phyloP scores from a whole-genome alignment of 345 rosid genomes.

The Fremontodendron californicum region DNA sequence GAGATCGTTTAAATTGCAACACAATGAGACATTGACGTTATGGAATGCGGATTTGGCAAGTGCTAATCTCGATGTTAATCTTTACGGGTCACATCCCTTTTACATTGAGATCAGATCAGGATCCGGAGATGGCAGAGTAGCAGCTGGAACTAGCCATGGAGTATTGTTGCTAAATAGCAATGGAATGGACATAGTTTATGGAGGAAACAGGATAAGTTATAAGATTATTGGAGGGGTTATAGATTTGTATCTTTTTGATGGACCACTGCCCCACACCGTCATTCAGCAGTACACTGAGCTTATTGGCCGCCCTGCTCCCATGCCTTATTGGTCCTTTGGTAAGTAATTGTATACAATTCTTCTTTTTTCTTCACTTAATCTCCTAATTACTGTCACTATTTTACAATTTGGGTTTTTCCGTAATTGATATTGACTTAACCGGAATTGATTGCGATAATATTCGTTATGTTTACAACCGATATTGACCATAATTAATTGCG shows the following conservation, averaged over 20 bases:
- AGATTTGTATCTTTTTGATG: conserved; percentile 58
- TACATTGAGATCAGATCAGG: conserved; percentile 57
- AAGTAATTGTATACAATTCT: background rate
- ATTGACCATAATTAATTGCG: too few species aligned
- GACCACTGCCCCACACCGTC: conserved; percentile 47
- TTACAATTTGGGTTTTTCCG: too few species aligned
- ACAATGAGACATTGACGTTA: conserved; percentile 36
- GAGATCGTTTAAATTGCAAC: conserved; percentile 39
- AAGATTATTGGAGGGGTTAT: conserved; percentile 60
- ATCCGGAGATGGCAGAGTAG: conserved; percentile 19
- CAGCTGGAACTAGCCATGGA: conserved; percentile 55
- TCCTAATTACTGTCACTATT: too few species aligned
- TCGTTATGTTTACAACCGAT: too few species aligned
- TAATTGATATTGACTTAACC: too few species aligned
- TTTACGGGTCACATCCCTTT: conserved; percentile 79
- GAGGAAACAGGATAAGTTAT: conserved; percentile 53
- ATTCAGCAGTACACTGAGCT: conserved; percentile 64
- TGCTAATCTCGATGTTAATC: conserved; percentile 37
- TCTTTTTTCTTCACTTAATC: background rate
- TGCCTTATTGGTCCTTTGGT: conserved; percentile 91
- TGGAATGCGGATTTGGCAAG: conserved; percentile 58
- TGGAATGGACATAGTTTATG: conserved; percentile 63
- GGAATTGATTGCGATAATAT: too few species aligned
- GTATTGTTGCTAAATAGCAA: conserved; percentile 63
- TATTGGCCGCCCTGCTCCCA: conserved; percentile 66